Conservation (phyloP, 345 rosid species). For the Raphanus raphanistrum region DNA sequence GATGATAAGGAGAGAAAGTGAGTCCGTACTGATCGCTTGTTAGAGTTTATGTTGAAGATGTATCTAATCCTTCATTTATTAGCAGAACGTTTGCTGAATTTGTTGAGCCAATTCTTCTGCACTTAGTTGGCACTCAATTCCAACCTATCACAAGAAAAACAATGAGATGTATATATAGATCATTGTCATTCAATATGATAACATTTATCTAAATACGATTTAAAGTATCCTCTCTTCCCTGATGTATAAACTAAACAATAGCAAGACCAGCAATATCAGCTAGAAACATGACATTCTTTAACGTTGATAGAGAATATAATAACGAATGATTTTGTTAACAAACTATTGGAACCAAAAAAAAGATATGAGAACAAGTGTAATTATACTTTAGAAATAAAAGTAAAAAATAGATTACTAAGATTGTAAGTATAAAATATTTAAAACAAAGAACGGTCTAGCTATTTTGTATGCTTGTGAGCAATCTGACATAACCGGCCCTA, state of each 20-base stretch:
- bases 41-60: conserved; percentile 29
- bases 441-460: conserved; percentile 22
- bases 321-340: background rate
- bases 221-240: background rate
- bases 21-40: conserved; percentile 38
- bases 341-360: background rate
- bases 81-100: conserved; percentile 83
- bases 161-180: background rate
- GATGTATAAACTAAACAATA: conserved; percentile 1
- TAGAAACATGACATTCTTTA: background rate
- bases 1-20: conserved; percentile 30
- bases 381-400: background rate
- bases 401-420: background rate
- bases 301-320: background rate
- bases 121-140: conserved; percentile 92
- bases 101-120: conserved; percentile 93
- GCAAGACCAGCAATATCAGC: background rate
- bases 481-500: conserved; percentile 27
- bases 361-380: conserved; percentile 6
- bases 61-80: conserved; percentile 25
- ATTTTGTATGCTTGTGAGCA: conserved; percentile 31
- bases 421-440: background rate
- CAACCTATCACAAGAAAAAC: conserved; percentile 57
- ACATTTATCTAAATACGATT: background rate
- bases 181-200: background rate